These are phyloP conservation scores for Pelargonium cotyledonis DNA, from an alignment of 441 rosid genomes.

Conservation along the genomic window DNA sequence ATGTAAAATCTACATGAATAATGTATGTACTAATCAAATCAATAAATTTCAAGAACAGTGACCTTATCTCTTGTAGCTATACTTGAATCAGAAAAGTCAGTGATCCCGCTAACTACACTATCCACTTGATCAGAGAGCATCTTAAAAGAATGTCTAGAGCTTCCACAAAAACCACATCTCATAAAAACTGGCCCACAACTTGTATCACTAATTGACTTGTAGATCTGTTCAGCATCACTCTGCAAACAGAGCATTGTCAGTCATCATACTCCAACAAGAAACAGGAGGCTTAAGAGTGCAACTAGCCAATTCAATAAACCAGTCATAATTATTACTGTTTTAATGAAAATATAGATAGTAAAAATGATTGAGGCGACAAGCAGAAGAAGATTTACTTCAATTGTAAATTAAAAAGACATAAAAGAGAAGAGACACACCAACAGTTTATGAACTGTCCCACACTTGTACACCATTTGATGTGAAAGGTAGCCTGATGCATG, in stretches of 20 bases:
- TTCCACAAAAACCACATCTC: slow-evolving; percentile 48
- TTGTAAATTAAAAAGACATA: not conserved
- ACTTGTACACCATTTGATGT: slow-evolving; percentile 72
- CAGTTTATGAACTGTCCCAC: slow-evolving; percentile 60
- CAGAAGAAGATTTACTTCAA: not conserved
- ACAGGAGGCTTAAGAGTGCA: slow-evolving; percentile 1
- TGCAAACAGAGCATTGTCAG: slow-evolving; percentile 25
- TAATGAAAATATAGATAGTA: no score
- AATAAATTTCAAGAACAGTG: slow-evolving; percentile 1
- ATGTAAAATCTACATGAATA: slow-evolving; percentile 2
- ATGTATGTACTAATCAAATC: slow-evolving; percentile 9
- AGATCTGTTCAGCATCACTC: slow-evolving; percentile 66
- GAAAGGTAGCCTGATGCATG: slow-evolving; percentile 72
- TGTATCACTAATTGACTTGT: slow-evolving; percentile 41
- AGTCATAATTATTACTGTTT: no score
- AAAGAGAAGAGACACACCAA: slow-evolving; percentile 46
- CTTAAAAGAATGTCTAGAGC: slow-evolving; percentile 44
- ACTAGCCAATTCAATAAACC: not conserved
- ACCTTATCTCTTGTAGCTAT: slow-evolving; percentile 13
- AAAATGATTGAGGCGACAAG: not conserved
- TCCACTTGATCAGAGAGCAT: slow-evolving; percentile 41
- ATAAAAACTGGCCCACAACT: slow-evolving; percentile 29
- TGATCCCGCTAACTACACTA: slow-evolving; percentile 21
- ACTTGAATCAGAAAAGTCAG: slow-evolving; percentile 28
- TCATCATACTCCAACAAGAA: slow-evolving; percentile 2